phyloP scores from a whole-genome alignment of 495 filamentous ascomycete genomes.

The Lasiosphaeria miniovina region DNA sequence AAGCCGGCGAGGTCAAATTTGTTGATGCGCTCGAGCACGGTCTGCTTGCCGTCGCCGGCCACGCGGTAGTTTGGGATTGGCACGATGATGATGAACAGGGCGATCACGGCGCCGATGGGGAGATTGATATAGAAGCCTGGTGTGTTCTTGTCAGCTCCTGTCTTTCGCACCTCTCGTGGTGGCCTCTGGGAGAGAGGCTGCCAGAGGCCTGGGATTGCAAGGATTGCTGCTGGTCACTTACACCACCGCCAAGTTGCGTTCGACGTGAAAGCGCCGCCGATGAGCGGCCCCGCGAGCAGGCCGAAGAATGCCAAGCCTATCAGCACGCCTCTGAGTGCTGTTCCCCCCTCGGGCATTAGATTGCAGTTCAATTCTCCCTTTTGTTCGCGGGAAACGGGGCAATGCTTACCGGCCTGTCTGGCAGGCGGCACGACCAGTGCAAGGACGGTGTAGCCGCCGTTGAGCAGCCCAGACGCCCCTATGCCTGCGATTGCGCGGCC shows the following conservation, averaged over 20 bases:
- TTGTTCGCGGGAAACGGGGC: no score
- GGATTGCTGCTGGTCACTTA: no score
- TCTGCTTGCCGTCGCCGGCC: constrained; percentile 34
- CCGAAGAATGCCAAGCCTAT: constrained; percentile 62
- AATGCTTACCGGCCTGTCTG: no score
- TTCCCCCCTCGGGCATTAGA: constrained; percentile 32
- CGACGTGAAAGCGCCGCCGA: constrained; percentile 52
- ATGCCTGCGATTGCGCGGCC: constrained; percentile 55
- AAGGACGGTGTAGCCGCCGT: constrained; percentile 37
- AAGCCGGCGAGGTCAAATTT: constrained; percentile 59
- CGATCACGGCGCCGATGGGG: constrained; percentile 62
- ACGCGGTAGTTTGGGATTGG: background rate
- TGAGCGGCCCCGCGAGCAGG: constrained; percentile 62
- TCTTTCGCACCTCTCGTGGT: no score
- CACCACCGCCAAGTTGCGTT: constrained; percentile 53
- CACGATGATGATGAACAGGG: constrained; percentile 43
- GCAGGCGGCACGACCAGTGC: no score
- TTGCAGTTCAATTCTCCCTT: no score
- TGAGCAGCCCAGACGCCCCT: constrained; percentile 39
- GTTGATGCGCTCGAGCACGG: constrained; percentile 45
- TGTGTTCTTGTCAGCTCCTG: no score
- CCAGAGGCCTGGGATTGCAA: no score
- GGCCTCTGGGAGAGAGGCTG: no score
- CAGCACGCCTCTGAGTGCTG: constrained; percentile 35
- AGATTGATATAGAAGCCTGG: constrained; percentile 67